Conservation (phyloP, 1,139 yeast genomes). For the Blastobotrys apis region DNA sequence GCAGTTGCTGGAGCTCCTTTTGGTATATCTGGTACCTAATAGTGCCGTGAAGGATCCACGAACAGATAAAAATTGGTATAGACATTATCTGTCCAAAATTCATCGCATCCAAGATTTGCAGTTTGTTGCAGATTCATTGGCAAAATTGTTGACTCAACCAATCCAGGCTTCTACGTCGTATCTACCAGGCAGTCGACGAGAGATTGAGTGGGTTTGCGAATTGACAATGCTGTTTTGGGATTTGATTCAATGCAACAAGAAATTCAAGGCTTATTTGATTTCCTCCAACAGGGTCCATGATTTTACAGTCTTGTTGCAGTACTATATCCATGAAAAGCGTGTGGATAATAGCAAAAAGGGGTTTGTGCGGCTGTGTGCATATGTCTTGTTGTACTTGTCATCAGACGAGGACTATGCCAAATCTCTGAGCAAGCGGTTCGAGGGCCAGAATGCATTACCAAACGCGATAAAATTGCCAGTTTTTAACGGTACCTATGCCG, state of each 20-base stretch:
- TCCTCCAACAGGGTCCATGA: constrained; percentile 49
- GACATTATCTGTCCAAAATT: constrained; percentile 35
- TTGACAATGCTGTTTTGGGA: constrained; percentile 68
- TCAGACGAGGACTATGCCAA: constrained; percentile 41
- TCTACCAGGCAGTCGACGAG: constrained; percentile 33
- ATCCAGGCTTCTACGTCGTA: constrained; percentile 33
- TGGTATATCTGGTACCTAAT: constrained; percentile 61
- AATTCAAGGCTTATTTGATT: constrained; percentile 44
- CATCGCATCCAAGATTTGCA: constrained; percentile 41
- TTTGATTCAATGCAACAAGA: constrained; percentile 61
- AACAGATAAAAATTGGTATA: constrained; percentile 30
- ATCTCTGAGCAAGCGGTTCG: constrained; percentile 29
- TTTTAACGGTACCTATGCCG: constrained; percentile 34
- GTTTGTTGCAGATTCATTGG: constrained; percentile 42
- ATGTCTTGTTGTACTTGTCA: constrained; percentile 57
- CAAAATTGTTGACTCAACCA: constrained; percentile 31
- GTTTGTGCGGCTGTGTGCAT: constrained; percentile 55
- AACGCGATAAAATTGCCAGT: constrained; percentile 28
- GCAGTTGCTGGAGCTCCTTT: constrained; percentile 58
- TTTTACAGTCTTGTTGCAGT: constrained; percentile 50
- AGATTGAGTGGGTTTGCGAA: constrained; percentile 41
- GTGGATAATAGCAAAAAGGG: constrained; percentile 42
- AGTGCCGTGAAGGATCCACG: constrained; percentile 4
- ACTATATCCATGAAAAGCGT: constrained; percentile 52
- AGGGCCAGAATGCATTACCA: constrained; percentile 31